phyloP scores from a whole-genome alignment of 306 rosid genomes.

The Lagenaria siceraria region DNA sequence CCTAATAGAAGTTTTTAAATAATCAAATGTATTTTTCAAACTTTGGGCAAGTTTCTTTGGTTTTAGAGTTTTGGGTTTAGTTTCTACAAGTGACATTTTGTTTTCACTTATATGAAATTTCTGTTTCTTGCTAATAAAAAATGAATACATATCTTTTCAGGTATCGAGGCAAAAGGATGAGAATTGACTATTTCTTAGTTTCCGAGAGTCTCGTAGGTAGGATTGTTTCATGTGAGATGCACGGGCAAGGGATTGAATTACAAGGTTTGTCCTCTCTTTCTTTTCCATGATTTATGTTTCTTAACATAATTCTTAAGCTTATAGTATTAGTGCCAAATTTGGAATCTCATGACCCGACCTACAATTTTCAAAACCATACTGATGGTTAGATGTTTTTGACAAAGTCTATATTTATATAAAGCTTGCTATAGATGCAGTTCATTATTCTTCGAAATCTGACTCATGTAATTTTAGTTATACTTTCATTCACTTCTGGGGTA shows the following conservation, averaged over 20 bases:
- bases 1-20: not conserved
- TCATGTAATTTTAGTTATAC: not conserved
- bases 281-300: not conserved
- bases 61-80: not conserved
- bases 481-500: not conserved
- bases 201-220: slow-evolving; percentile 54
- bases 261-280: slow-evolving; percentile 42
- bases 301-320: not conserved
- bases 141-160: slow-evolving; percentile 28
- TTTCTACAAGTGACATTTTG: not conserved
- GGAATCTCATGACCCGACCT: not conserved
- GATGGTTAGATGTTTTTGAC: not conserved
- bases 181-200: slow-evolving; percentile 78
- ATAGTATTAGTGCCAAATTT: not conserved
- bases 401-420: not conserved
- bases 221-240: slow-evolving; percentile 77
- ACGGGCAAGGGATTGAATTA: slow-evolving; percentile 78
- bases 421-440: not conserved
- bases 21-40: not conserved
- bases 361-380: not conserved
- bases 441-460: not conserved
- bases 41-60: not conserved
- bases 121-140: not conserved
- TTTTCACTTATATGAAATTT: not conserved
- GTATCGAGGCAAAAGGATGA: slow-evolving; percentile 96